phyloP scores from a whole-genome alignment of 108 stramenopile genomes.

The Nitzschia sp. region DNA sequence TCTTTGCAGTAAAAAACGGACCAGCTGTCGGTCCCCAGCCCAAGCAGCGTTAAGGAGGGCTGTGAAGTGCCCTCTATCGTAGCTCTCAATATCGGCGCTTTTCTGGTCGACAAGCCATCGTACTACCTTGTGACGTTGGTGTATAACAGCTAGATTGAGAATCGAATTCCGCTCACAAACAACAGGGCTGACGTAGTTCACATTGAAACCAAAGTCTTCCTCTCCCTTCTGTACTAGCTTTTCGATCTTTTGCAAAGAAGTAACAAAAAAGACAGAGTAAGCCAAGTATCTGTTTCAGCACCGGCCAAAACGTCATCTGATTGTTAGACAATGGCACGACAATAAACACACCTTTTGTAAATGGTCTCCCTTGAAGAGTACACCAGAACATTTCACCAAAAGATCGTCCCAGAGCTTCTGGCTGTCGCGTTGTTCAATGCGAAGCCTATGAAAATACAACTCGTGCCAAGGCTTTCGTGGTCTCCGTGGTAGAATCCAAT shows the following conservation, averaged over 20 bases:
- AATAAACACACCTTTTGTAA: too few species aligned
- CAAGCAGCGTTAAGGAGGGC: constrained; percentile 82
- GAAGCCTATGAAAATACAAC: constrained; percentile 61
- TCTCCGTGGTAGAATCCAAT: constrained; percentile 77
- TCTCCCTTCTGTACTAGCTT: constrained; percentile 62
- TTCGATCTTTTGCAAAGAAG: too few species aligned
- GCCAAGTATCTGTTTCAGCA: too few species aligned
- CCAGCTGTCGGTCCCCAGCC: constrained; percentile 65
- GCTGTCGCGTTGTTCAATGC: constrained; percentile 44
- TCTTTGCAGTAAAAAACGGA: constrained; percentile 62
- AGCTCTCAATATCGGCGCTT: constrained; percentile 70
- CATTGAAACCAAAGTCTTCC: constrained; percentile 60
- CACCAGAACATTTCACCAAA: constrained; percentile 40
- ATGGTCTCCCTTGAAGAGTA: constrained; percentile 67
- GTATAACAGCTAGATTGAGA: constrained; percentile 78
- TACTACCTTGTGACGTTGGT: constrained; percentile 66
- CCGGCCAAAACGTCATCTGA: too few species aligned
- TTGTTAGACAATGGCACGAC: too few species aligned
- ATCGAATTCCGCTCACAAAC: constrained; percentile 82
- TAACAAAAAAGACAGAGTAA: too few species aligned
- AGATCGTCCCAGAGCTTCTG: constrained; percentile 75
- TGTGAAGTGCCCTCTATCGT: constrained; percentile 79
- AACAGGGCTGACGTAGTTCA: constrained; percentile 75
- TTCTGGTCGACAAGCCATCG: constrained; percentile 79
- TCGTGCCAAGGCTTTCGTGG: constrained; percentile 82